Evolutionary conservation across 2,329 filamentous ascomycete genomes (phyloP).

Genomic region (Chlorencoelia australis): DNA sequence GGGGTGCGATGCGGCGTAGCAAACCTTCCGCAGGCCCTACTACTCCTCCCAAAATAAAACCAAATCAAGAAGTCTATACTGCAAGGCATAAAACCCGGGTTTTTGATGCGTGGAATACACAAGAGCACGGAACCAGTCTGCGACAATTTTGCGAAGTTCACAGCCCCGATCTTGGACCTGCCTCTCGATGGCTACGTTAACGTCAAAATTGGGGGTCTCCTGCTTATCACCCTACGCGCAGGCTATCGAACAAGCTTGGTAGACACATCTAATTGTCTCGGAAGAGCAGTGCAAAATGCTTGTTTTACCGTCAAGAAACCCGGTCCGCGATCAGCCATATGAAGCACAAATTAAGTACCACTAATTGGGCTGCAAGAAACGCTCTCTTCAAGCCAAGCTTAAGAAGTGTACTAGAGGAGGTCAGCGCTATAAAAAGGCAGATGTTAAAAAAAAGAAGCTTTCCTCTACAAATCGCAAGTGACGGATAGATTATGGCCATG

Average conservation of each 20-base stretch:
- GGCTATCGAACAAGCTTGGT: neutral
- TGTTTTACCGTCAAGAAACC: neutral
- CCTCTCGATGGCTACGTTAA: neutral
- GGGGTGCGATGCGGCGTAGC: too few relatives aligned
- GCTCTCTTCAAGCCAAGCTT: neutral
- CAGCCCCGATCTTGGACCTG: too few relatives aligned
- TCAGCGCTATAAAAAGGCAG: neutral
- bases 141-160: neutral
- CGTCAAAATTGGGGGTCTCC: neutral
- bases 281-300: neutral
- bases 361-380: neutral
- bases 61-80: too few relatives aligned
- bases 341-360: neutral
- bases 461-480: neutral
- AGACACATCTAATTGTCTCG: neutral
- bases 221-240: neutral
- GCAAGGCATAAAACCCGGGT: neutral
- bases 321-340: too few relatives aligned
- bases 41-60: too few relatives aligned
- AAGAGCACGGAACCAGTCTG: neutral
- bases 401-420: neutral
- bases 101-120: neutral
- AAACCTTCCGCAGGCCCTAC: too few relatives aligned
- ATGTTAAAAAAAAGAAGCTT: neutral
- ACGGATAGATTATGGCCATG: neutral